These are phyloP conservation scores for Globisporangium polare DNA, from an alignment of 352 stramenopile species.

Conservation along the genomic window DNA sequence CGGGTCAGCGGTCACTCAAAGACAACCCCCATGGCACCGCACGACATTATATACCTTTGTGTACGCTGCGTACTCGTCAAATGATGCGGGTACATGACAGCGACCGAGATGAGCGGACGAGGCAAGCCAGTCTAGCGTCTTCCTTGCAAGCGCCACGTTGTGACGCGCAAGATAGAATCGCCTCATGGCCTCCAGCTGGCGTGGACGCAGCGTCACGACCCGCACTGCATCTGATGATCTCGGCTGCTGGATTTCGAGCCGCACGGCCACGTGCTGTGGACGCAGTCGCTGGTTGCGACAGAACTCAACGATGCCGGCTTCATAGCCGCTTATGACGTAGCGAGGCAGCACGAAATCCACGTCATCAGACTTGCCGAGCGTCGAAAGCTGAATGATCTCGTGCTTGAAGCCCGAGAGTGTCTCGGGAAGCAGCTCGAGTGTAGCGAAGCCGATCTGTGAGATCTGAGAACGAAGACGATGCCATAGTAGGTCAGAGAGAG, in stretches of 20 bases:
- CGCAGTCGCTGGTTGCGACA: not conserved
- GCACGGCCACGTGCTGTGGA: not conserved
- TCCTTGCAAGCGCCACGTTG: not conserved
- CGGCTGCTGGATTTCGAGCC: not conserved
- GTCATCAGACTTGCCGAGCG: not conserved
- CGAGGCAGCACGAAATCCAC: not conserved
- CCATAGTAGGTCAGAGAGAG: too few relatives aligned
- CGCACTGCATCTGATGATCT: not conserved
- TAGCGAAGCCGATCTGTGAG: not conserved
- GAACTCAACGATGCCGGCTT: not conserved
- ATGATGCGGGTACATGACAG: not conserved
- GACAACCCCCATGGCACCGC: not conserved
- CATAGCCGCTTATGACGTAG: not conserved
- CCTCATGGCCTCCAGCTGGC: not conserved
- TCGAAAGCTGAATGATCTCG: not conserved
- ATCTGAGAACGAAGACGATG: not conserved
- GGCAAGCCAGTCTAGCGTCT: not conserved
- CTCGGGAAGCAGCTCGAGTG: not conserved
- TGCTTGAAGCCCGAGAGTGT: conserved; percentile 2
- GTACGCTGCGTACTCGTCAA: not conserved
- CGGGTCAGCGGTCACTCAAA: not conserved
- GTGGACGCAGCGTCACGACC: not conserved
- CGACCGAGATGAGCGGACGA: not conserved
- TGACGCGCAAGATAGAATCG: not conserved
- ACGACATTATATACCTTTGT: not conserved